Evolutionary conservation across 2,329 filamentous ascomycete genomes (phyloP).

Genomic region (Exophiala aquamarina): DNA sequence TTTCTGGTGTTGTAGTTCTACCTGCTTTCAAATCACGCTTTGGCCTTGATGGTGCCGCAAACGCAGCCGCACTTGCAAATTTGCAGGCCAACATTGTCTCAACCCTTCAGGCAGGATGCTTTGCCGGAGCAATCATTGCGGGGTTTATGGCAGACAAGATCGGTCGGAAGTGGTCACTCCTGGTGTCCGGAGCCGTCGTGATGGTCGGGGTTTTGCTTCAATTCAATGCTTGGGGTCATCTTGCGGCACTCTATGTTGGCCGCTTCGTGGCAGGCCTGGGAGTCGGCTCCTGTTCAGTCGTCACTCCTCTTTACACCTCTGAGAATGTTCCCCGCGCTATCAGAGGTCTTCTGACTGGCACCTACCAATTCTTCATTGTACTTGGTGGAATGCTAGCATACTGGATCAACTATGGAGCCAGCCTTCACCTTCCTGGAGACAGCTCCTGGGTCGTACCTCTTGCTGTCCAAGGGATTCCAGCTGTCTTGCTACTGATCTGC

Average conservation of each 20-base stretch:
- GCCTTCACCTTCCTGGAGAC: slow-evolving; percentile 45
- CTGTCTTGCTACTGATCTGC: slow-evolving; percentile 31
- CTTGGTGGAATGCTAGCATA: slow-evolving; percentile 42
- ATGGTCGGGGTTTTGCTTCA: slow-evolving; percentile 44
- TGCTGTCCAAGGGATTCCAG: slow-evolving; percentile 59
- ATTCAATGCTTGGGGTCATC: slow-evolving; percentile 42
- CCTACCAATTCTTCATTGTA: slow-evolving; percentile 60
- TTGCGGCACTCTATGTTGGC: slow-evolving; percentile 55
- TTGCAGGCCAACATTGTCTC: slow-evolving; percentile 69
- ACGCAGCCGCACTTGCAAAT: slow-evolving; percentile 48
- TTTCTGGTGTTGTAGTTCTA: slow-evolving; percentile 52
- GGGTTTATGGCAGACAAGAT: slow-evolving; percentile 41
- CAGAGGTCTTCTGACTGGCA: slow-evolving; percentile 58
- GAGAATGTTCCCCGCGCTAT: slow-evolving; percentile 60
- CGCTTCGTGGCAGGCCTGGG: slow-evolving; percentile 58
- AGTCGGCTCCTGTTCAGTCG: slow-evolving; percentile 57
- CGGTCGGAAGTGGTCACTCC: slow-evolving; percentile 56
- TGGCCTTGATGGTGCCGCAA: slow-evolving; percentile 14
- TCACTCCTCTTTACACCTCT: slow-evolving; percentile 61
- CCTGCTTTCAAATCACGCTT: slow-evolving; percentile 11
- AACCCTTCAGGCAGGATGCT: slow-evolving; percentile 68
- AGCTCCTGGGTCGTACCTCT: slow-evolving; percentile 63
- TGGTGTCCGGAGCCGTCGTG: slow-evolving; percentile 51
- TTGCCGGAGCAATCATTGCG: slow-evolving; percentile 61
- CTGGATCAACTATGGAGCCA: slow-evolving; percentile 57